A percentile compares a stretch with the other conserved stretches of the same genome.
These are phyloP conservation scores for Fusarium haematococcum DNA, from an alignment of 2,329 filamentous ascomycete species.

Conservation along the genomic window DNA sequence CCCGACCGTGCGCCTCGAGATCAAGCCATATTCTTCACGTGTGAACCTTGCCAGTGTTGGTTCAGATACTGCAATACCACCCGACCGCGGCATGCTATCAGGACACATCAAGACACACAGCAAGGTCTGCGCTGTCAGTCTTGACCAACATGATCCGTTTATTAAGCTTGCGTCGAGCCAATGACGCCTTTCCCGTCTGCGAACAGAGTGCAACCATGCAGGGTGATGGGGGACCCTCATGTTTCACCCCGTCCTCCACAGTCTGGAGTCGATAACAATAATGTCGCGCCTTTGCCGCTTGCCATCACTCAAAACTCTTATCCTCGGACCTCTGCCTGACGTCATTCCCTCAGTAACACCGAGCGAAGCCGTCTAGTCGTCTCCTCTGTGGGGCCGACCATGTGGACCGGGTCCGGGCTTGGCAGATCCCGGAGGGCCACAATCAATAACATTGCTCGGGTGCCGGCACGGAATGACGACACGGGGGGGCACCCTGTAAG, in stretches of 20 bases:
- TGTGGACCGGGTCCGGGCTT: constrained; percentile 28
- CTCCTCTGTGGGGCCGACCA: constrained; percentile 13
- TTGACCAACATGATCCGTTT: not conserved
- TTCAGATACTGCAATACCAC: not conserved
- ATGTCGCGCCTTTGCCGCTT: constrained; percentile 28
- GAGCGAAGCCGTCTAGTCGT: constrained; percentile 24
- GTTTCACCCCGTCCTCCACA: constrained; percentile 18
- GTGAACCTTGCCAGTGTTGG: not conserved
- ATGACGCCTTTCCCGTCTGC: constrained; percentile 21
- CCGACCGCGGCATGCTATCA: not conserved
- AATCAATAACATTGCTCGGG: constrained; percentile 17
- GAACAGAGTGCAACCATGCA: constrained; percentile 15
- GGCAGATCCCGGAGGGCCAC: constrained; percentile 33
- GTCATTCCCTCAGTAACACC: constrained; percentile 39
- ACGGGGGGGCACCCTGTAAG: constrained; percentile 2
- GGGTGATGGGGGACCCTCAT: not conserved
- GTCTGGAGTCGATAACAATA: not conserved
- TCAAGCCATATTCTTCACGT: constrained; percentile 6
- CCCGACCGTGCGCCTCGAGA: constrained; percentile 14
- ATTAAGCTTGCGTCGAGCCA: constrained; percentile 13
- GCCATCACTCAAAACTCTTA: not conserved
- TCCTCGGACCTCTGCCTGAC: constrained; percentile 13
- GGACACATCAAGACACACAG: not conserved
- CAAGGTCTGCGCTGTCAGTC: not conserved
- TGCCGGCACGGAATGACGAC: constrained; percentile 41